phyloP scores from a whole-genome alignment of 805 yeast species.

The Clavispora asparagi region DNA sequence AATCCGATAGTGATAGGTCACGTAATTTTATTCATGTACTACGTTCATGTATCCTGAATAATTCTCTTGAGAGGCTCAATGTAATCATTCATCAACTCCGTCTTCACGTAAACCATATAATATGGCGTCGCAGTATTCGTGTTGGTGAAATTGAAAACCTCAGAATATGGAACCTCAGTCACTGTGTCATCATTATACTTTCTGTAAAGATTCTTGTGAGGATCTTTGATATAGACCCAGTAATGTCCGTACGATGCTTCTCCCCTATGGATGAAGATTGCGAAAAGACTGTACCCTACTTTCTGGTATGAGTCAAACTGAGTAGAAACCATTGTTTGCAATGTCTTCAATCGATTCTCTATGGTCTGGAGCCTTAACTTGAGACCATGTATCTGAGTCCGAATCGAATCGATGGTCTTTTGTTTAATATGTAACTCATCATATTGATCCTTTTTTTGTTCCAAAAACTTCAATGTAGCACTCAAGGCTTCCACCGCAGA shows the following conservation, averaged over 20 bases:
- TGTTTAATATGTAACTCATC: constrained; percentile 33
- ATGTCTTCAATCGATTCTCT: constrained; percentile 34
- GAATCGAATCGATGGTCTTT: constrained; percentile 45
- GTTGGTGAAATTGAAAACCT: constrained; percentile 60
- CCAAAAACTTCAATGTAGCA: constrained; percentile 54
- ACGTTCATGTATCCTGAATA: constrained; percentile 4
- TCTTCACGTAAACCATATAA: constrained; percentile 76
- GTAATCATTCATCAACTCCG: constrained; percentile 46
- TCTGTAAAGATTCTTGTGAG: constrained; percentile 60
- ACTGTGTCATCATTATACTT: constrained; percentile 95
- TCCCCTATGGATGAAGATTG: constrained; percentile 92
- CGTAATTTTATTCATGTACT: too few relatives aligned
- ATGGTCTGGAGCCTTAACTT: constrained; percentile 41
- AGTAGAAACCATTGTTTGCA: constrained; percentile 46
- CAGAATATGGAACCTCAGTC: constrained; percentile 64
- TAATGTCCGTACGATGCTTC: constrained; percentile 96
- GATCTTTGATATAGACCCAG: constrained; percentile 90
- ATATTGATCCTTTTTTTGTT: constrained; percentile 35
- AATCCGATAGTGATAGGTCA: too few relatives aligned
- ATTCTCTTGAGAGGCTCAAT: constrained; percentile 63
- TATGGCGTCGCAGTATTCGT: constrained; percentile 92
- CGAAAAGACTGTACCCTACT: constrained; percentile 79
- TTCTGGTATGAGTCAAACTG: constrained; percentile 60
- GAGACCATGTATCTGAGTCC: constrained; percentile 41
- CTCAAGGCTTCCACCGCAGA: constrained; percentile 40